Percentiles rank a stretch among this genome's conserved stretches.
phyloP scores from a whole-genome alignment of 1,284 basidiomycete genomes.

The Leccinum huronense region DNA sequence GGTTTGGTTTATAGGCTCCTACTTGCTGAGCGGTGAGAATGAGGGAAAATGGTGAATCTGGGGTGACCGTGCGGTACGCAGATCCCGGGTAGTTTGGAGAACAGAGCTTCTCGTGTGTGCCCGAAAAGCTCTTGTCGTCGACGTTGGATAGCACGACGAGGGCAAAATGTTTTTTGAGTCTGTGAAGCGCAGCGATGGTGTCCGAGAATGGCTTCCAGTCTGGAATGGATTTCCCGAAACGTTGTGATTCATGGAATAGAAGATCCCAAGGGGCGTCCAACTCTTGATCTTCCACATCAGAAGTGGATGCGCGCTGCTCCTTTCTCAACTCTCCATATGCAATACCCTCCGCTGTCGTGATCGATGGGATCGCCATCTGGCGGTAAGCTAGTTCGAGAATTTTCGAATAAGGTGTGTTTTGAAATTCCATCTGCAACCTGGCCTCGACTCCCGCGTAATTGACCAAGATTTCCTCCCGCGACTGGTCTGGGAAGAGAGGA shows the following conservation, averaged over 20 bases:
- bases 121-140: conserved; percentile 59
- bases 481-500: conserved; percentile 49
- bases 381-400: conserved; percentile 48
- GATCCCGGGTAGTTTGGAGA: conserved; percentile 34
- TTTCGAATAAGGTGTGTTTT: conserved; percentile 57
- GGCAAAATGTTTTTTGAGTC: conserved; percentile 59
- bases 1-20: conserved; percentile 62
- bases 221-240: conserved; percentile 59
- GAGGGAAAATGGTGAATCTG: conserved; percentile 57
- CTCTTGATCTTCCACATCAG: conserved; percentile 18
- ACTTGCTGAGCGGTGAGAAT: conserved; percentile 58
- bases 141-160: conserved; percentile 75
- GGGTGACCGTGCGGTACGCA: conserved; percentile 42
- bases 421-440: conserved; percentile 57
- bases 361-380: conserved; percentile 18
- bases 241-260: conserved; percentile 18
- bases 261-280: conserved; percentile 19
- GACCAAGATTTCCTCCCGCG: conserved; percentile 49
- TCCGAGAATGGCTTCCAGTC: conserved; percentile 68
- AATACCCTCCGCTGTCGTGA: conserved; percentile 2
- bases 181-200: conserved; percentile 55
- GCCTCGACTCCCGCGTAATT: conserved; percentile 55
- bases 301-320: conserved; percentile 8
- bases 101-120: conserved; percentile 59
- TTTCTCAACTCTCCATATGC: conserved; percentile 1